phyloP scores from a whole-genome alignment of 108 stramenopile species.

The Conticribra weissflogii region DNA sequence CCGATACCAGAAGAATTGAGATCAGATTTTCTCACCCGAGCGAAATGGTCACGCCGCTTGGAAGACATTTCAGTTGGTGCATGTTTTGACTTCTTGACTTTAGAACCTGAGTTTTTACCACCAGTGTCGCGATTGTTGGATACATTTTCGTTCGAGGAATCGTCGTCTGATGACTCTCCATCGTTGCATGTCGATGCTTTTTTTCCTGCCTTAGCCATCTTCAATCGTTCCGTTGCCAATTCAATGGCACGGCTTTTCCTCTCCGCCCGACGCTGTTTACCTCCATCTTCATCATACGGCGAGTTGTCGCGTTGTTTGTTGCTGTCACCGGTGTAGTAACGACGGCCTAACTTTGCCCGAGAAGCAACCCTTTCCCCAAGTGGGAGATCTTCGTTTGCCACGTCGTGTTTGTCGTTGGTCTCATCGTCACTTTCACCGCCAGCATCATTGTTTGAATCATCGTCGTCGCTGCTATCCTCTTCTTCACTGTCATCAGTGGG shows the following conservation, averaged over 20 bases:
- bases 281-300: slow-evolving; percentile 1
- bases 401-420: slow-evolving; percentile 8
- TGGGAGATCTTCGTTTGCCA: slow-evolving; percentile 30
- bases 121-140: slow-evolving; percentile 5
- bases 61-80: slow-evolving; percentile 87
- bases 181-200: neutral
- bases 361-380: slow-evolving; percentile 40
- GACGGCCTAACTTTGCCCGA: slow-evolving; percentile 28
- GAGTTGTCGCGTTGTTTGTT: neutral
- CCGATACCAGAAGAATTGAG: slow-evolving; percentile 83
- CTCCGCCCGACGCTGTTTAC: slow-evolving; percentile 27
- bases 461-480: slow-evolving; percentile 15
- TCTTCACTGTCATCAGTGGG: slow-evolving; percentile 43
- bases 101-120: neutral
- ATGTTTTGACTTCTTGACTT: slow-evolving; percentile 65
- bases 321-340: slow-evolving; percentile 18
- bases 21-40: slow-evolving; percentile 52
- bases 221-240: slow-evolving; percentile 43
- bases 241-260: slow-evolving; percentile 42
- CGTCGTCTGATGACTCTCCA: neutral
- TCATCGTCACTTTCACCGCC: slow-evolving; percentile 17
- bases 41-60: slow-evolving; percentile 69
- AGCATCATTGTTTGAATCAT: slow-evolving; percentile 1
- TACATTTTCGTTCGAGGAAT: neutral
- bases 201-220: neutral